Evolutionary conservation across 352 stramenopile genomes (phyloP).

Genomic region (Globisporangium takayamanum): DNA sequence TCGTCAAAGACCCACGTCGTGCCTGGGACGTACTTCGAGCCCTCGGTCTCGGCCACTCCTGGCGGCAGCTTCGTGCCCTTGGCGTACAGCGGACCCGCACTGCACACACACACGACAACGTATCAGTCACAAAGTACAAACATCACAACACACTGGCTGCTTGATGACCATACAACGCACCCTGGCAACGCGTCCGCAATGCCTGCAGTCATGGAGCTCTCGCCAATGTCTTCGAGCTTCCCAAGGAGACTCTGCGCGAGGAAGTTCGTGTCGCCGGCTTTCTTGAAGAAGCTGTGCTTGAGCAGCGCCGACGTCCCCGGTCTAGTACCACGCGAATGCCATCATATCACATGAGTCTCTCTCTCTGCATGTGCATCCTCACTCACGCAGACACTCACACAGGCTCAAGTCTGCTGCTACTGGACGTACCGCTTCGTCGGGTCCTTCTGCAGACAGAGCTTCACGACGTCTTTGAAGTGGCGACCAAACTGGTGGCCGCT

Average conservation of each 20-base stretch:
- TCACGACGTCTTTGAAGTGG: slow-evolving; percentile 87
- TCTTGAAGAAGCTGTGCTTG: slow-evolving; percentile 89
- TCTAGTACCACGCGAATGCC: slow-evolving; percentile 18
- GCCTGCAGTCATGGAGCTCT: slow-evolving; percentile 81
- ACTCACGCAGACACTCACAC: background rate
- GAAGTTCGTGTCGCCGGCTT: slow-evolving; percentile 65
- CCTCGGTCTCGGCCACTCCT: slow-evolving; percentile 48
- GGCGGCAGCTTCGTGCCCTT: slow-evolving; percentile 70
- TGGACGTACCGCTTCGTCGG: slow-evolving; percentile 63
- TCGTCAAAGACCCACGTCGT: slow-evolving; percentile 89
- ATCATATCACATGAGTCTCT: background rate
- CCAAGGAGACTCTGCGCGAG: slow-evolving; percentile 55
- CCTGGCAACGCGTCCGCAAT: slow-evolving; percentile 77
- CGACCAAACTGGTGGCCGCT: slow-evolving; percentile 76
- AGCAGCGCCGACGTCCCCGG: slow-evolving; percentile 74
- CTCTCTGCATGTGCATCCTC: background rate
- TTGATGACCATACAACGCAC: slow-evolving; percentile 22
- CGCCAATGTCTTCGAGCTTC: slow-evolving; percentile 85
- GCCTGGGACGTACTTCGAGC: slow-evolving; percentile 80
- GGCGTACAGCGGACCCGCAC: slow-evolving; percentile 74
- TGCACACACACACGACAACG: slow-evolving; percentile 13
- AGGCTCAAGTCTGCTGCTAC: background rate
- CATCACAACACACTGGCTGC: background rate
- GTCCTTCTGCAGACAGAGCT: slow-evolving; percentile 86
- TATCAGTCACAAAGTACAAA: background rate